Conservation (phyloP, 257 asterid genomes). For the Gynochthodes officinalis region DNA sequence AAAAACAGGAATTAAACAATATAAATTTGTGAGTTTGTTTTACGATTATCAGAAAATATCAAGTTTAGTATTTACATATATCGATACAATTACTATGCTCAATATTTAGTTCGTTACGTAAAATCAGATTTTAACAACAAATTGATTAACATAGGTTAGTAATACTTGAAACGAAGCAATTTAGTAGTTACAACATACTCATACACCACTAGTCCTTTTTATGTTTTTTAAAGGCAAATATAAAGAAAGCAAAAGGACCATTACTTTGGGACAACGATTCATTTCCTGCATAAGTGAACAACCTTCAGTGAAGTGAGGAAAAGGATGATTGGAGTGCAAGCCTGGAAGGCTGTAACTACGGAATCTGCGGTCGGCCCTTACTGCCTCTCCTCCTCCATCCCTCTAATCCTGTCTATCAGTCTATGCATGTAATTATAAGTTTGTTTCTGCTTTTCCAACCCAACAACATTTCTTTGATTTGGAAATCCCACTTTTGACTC, state of each 20-base stretch:
- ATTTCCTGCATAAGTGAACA: background rate
- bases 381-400: background rate
- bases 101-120: too few relatives aligned
- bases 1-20: too few relatives aligned
- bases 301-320: background rate
- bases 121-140: too few relatives aligned
- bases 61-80: too few relatives aligned
- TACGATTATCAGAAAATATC: too few relatives aligned
- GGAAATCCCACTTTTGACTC: background rate
- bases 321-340: conserved; percentile 7
- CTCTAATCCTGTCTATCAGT: background rate
- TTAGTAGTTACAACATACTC: too few relatives aligned
- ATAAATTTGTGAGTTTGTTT: too few relatives aligned
- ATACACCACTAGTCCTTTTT: background rate
- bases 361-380: conserved; percentile 2
- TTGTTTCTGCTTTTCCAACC: background rate
- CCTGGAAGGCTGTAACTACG: conserved; percentile 5
- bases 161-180: too few relatives aligned
- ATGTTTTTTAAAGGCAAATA: background rate
- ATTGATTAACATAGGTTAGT: too few relatives aligned
- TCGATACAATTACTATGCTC: too few relatives aligned
- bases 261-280: background rate
- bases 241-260: background rate
- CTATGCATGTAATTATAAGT: background rate
- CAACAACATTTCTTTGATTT: background rate